phyloP scores from a whole-genome alignment of 2,329 filamentous ascomycete genomes.

The Pseudocercospora musae region DNA sequence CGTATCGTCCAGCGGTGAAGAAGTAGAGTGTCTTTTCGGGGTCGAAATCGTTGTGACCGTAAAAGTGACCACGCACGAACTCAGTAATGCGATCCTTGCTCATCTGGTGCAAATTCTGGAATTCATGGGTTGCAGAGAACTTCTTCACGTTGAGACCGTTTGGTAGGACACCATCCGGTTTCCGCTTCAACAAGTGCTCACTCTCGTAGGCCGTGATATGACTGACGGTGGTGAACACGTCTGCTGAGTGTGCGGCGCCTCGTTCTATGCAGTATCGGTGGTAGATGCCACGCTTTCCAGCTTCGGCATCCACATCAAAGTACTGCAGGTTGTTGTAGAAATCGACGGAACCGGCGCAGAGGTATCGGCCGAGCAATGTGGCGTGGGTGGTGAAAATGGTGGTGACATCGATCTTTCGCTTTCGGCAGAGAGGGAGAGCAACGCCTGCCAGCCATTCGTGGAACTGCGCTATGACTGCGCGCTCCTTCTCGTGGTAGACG shows the following conservation, averaged over 20 bases:
- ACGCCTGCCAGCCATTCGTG: slow-evolving; percentile 98
- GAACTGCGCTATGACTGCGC: slow-evolving; percentile 94
- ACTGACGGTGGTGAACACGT: slow-evolving; percentile 98
- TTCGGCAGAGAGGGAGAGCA: slow-evolving; percentile 85
- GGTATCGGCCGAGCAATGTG: slow-evolving; percentile 89
- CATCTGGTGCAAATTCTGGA: slow-evolving; percentile 95
- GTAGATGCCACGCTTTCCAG: slow-evolving; percentile 96
- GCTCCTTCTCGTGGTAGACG: slow-evolving; percentile 85
- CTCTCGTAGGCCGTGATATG: slow-evolving; percentile 98
- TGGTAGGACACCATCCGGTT: slow-evolving; percentile 92
- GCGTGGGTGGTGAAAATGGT: slow-evolving; percentile 99
- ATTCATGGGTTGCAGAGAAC: slow-evolving; percentile 97
- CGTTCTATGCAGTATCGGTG: slow-evolving; percentile 98
- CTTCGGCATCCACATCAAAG: slow-evolving; percentile 95
- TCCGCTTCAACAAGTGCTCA: slow-evolving; percentile 94
- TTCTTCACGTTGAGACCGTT: slow-evolving; percentile 98
- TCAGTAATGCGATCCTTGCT: slow-evolving; percentile 98
- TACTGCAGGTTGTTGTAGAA: slow-evolving; percentile 99
- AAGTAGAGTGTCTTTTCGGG: slow-evolving; percentile 95
- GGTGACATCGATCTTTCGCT: slow-evolving; percentile 90
- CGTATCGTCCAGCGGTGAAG: slow-evolving; percentile 95
- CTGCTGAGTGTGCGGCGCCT: slow-evolving; percentile 82
- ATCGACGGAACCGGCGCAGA: slow-evolving; percentile 94
- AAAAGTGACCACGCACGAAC: slow-evolving; percentile 97
- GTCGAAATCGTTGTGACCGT: slow-evolving; percentile 96